phyloP scores from a whole-genome alignment of 2,329 filamentous ascomycete species.

The Diaporthe vexans region DNA sequence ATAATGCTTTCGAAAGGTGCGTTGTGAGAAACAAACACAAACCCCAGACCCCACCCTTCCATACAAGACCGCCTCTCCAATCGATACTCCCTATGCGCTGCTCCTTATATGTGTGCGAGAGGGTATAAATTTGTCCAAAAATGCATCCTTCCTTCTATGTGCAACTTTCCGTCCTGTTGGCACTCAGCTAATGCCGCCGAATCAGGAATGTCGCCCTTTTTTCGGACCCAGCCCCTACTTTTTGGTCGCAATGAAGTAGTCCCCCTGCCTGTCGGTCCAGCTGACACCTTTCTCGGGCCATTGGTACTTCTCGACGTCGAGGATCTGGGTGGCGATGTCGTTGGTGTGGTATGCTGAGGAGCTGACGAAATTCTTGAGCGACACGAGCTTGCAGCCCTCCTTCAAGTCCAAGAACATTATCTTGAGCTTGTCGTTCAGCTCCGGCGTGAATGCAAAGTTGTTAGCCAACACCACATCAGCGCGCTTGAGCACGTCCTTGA shows the following conservation, averaged over 20 bases:
- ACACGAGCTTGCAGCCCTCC: conserved; percentile 89
- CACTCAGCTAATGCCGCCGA: conserved; percentile 6
- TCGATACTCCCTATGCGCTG: conserved; percentile 17
- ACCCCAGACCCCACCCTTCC: background rate
- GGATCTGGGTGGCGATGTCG: conserved; percentile 84
- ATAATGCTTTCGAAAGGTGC: conserved; percentile 40
- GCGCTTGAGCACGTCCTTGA: conserved; percentile 80
- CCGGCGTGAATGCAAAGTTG: conserved; percentile 94
- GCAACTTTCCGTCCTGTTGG: conserved; percentile 2
- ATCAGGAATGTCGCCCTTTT: background rate
- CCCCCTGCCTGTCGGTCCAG: conserved; percentile 88
- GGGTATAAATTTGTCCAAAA: conserved; percentile 40
- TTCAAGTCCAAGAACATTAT: conserved; percentile 95
- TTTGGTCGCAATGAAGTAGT: conserved; percentile 90
- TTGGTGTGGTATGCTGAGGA: conserved; percentile 79
- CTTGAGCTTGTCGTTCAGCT: conserved; percentile 86
- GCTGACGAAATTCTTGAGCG: conserved; percentile 91
- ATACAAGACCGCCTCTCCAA: conserved; percentile 25
- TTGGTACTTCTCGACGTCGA: conserved; percentile 74
- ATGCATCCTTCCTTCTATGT: conserved; percentile 6
- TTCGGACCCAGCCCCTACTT: conserved; percentile 58
- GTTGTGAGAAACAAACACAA: conserved; percentile 10
- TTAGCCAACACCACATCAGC: conserved; percentile 98
- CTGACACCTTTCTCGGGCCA: conserved; percentile 84
- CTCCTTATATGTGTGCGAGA: conserved; percentile 32